phyloP scores from a whole-genome alignment of 1,284 basidiomycete species.

The Ustilago xerochloae region DNA sequence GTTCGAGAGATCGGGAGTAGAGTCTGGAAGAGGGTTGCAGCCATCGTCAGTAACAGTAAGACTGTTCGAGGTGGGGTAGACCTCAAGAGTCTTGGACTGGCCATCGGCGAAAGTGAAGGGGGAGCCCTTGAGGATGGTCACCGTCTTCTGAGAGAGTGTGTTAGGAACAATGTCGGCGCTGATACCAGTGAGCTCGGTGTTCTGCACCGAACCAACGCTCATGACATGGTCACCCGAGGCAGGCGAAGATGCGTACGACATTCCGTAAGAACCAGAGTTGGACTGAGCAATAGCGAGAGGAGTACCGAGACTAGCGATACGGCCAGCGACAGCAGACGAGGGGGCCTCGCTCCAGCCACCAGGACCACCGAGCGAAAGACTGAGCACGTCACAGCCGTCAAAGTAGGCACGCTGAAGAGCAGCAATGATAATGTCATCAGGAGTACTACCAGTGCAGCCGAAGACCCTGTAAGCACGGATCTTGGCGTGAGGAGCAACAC shows the following conservation, averaged over 20 bases:
- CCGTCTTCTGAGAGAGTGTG: conserved; percentile 28
- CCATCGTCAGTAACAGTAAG: conserved; percentile 49
- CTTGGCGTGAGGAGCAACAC: conserved; percentile 51
- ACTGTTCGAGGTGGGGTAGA: conserved; percentile 48
- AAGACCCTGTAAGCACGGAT: conserved; percentile 69
- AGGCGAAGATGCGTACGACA: conserved; percentile 69
- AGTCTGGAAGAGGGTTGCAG: conserved; percentile 49
- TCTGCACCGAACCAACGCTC: conserved; percentile 65
- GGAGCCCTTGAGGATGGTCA: conserved; percentile 43
- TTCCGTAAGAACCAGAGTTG: conserved; percentile 69
- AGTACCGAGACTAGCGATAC: conserved; percentile 45
- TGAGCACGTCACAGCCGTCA: conserved; percentile 73
- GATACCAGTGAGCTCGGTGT: conserved; percentile 51
- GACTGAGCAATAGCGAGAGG: conserved; percentile 65
- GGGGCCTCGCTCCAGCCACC: conserved; percentile 47
- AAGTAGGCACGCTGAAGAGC: conserved; percentile 62
- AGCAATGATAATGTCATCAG: conserved; percentile 69
- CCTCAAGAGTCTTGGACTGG: conserved; percentile 33
- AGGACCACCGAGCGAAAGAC: conserved; percentile 74
- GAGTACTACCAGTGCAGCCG: conserved; percentile 67
- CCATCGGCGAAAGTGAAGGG: conserved; percentile 48
- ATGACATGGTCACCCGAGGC: conserved; percentile 67
- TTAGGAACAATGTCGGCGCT: conserved; percentile 33
- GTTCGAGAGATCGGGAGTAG: conserved; percentile 50
- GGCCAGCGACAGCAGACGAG: conserved; percentile 37